Evolutionary conservation across 768 basidiomycete species (phyloP), one percentile per base, ranked within the genome.

Genomic region (Boletus pseudopeckii): DNA sequence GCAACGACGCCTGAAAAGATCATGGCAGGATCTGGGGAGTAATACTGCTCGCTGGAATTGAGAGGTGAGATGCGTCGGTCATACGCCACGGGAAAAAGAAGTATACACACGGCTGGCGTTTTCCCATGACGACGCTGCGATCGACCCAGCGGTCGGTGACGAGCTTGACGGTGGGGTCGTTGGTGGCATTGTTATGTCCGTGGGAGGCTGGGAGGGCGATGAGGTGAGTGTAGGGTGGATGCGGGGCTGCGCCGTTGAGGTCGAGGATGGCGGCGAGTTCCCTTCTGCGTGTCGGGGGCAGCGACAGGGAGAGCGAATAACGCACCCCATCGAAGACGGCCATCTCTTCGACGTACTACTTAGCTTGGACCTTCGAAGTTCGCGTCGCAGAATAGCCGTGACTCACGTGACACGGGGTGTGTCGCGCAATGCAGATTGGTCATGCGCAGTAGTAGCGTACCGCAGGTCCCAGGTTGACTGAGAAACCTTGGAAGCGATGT

Each of bases 1-100:
- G 85, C 88, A 10, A 88, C 80, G 18, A 94, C 75, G 2, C 90
- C 90, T 7, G 92, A 94, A 72, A 96, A 95, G 45, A 93, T 77
- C 76, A 83, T 81, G 1, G 77, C 67, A 0, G 89, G 88, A 66
- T 92, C 84, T 3, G 90, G 76, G 2, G 92, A 94, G 72, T 85
- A 94, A 64, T 75, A 82, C 24, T 79, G 68, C 7, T 83, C 65
- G 22, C 82, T 84, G 38, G 34, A 22, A 50, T 28, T 10, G 9
- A 33, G 50, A n/a, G 15, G n/a, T 3, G 30, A 8, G 22, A 20
- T 22, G 54, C 34, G 54, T 24, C 38, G 34, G 59, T 52, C 14
- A 49, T 45, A 8, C 38, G 42, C 4, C n/a, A 51, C 24, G 18
- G 22, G 14, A 38, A 18, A 40, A 57, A 15, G 17, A 37, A 8